Evolutionary conservation across 306 rosid genomes (phyloP), one percentile per base, ranked within the genome.

Genomic region (Hippophae tibetana): DNA sequence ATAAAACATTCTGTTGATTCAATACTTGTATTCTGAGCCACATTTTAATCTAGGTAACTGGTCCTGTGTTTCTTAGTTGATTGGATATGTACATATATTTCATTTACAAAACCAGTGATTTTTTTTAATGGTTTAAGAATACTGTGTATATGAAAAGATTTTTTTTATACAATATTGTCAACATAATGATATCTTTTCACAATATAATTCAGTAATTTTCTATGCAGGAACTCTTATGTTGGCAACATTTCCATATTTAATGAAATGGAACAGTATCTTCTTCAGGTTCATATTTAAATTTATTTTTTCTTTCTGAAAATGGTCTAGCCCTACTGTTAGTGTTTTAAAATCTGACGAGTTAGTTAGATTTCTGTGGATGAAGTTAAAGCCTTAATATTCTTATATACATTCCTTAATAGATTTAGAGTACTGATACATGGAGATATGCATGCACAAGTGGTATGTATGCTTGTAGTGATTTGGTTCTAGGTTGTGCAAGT

Each of bases 191-290:
- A 31, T 18, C 51, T 58, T 49, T 70, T 64, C 18, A 5, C 63
- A 67, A 69, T 74, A 51, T 63, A 46, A 18, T 40, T 52, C 59
- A 47, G 57, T 65, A 40, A 25, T 56, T 56, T 78, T 80, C 76
- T 69, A 53, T 84, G 90, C 97, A 93, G 99, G 69, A 79, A 72
- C 70, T 89, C 99, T 41, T 93, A 75, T 72, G 90, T 93, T 63
- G 99, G 97, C 74, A 93, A 93, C 78, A 80, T 84, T 69, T 73
- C 89, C 69, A 60, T 93, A 58, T 93, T 89, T 81, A 14, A 65
- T 63, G 90, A 89, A 70, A 89, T 93, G 73, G 94, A 93, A 77
- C 94, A 80, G 68, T 84, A 80, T 74, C 94, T 93, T 59, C 74
- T 74, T 77, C 71, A 89, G 99, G 99, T 93, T 62, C 63, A 41